These are phyloP conservation scores for Phytopythium chamaehyphon DNA, from an alignment of 352 stramenopile genomes.

Conservation along the genomic window DNA sequence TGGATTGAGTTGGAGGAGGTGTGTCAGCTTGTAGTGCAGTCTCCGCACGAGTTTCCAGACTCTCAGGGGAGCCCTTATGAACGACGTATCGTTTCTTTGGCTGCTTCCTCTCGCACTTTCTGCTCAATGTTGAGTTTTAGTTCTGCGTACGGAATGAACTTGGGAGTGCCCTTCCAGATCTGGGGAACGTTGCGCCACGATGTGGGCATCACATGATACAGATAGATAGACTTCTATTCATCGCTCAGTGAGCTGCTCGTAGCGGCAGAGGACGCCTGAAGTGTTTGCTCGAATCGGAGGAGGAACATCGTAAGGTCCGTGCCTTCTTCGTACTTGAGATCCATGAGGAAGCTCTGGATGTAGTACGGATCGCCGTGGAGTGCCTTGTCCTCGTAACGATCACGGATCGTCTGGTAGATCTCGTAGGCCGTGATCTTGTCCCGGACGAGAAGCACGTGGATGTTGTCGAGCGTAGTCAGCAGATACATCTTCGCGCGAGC, in stretches of 20 bases:
- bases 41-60: conserved; percentile 3
- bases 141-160: conserved; percentile 11
- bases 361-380: conserved; percentile 15
- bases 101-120: conserved; percentile 7
- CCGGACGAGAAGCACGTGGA: conserved; percentile 10
- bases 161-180: conserved; percentile 9
- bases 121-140: conserved; percentile 12
- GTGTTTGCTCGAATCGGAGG: conserved; percentile 7
- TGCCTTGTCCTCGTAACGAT: conserved; percentile 9
- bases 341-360: conserved; percentile 18
- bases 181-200: conserved; percentile 8
- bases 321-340: conserved; percentile 13
- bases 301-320: conserved; percentile 14
- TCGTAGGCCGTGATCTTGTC: conserved; percentile 7
- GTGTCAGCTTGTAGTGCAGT: conserved; percentile 4
- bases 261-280: neutral
- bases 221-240: conserved; percentile 8
- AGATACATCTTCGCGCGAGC: conserved; percentile 9
- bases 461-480: conserved; percentile 11
- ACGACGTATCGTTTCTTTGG: conserved; percentile 8
- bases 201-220: conserved; percentile 8
- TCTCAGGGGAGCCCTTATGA: conserved; percentile 5
- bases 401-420: conserved; percentile 14
- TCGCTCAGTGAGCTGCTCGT: conserved; percentile 7
- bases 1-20: neutral